Conservation (phyloP, 768 basidiomycete genomes). For the Polyporus arcularius region DNA sequence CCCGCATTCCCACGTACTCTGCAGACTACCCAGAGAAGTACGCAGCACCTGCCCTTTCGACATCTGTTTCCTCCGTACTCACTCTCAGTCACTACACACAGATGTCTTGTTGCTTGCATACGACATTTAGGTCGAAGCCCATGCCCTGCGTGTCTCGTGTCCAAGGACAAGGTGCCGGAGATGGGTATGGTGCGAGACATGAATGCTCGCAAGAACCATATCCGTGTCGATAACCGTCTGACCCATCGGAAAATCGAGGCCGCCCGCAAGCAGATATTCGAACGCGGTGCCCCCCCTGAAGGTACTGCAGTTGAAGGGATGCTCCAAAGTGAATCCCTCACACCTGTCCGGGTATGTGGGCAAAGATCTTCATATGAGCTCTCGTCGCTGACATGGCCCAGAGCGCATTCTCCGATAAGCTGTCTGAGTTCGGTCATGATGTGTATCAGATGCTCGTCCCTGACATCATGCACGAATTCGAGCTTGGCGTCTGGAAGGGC, state of each 20-base stretch:
- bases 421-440: conserved; percentile 25
- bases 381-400: too few species aligned
- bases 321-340: too few species aligned
- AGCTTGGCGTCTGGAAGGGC: conserved; percentile 36
- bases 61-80: too few species aligned
- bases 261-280: too few species aligned
- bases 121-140: conserved; percentile 14
- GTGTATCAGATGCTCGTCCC: conserved; percentile 28
- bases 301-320: too few species aligned
- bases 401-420: conserved; percentile 35
- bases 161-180: not conserved
- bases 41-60: too few species aligned
- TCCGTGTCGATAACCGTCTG: too few species aligned
- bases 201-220: not conserved
- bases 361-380: too few species aligned
- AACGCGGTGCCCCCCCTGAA: too few species aligned
- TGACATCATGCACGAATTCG: conserved; percentile 38
- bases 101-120: conserved; percentile 27
- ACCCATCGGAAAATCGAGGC: too few species aligned
- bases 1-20: conserved; percentile 31
- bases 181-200: not conserved
- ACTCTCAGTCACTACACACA: too few species aligned
- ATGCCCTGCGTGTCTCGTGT: not conserved
- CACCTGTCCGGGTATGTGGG: too few species aligned
- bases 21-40: conserved; percentile 42